Evolutionary conservation across 1,139 yeast genomes (phyloP), one percentile per base, ranked within the genome.

Genomic region (Pichia sp.): DNA sequence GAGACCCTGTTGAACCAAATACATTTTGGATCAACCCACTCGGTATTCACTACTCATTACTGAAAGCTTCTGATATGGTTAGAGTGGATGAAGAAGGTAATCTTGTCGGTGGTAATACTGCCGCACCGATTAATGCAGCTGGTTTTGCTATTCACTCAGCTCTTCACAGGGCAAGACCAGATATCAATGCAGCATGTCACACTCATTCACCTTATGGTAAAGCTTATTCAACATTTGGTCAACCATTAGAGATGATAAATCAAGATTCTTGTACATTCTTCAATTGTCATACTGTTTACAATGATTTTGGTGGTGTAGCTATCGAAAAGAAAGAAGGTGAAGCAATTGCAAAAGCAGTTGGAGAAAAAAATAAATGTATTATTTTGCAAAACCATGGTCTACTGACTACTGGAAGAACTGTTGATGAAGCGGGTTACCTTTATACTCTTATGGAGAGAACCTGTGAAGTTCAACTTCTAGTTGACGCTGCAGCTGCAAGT

Each of bases 11-110:
- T 34, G 74, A 78, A 47, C 77, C 80, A 19, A 60, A 68, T 31
- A 79, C 86, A 3, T 83, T 83, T 57, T 83, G 93, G 91, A 80
- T 82, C 58, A 82, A 82, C 58, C 91, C 91, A 2, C 62, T 83
- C 44, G 86, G 82, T 18, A 73, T 71, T 48, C 94, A 84, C 57
- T 83, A 80, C 59, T 78, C 79, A 12, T 62, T 81, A 43, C 68
- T 84, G 52, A 79, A 71, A 52, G 89, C 83, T 14, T 66, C 77
- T 34, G 93, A 84, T 54, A 71, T 84, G 73, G 89, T 84, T 15
- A 84, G 79, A 46, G 84, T 83, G 23, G 86, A 82, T 58, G 80
- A 77, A 51, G 66, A 75, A 11, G 89, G 91, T 28, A 75, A 80
- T 44, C 38, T 47, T 2, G 72, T 78, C 49, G 74, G 72, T 50